Conservation (phyloP, 1,139 yeast species). For the Wickerhamomyces sp. region DNA sequence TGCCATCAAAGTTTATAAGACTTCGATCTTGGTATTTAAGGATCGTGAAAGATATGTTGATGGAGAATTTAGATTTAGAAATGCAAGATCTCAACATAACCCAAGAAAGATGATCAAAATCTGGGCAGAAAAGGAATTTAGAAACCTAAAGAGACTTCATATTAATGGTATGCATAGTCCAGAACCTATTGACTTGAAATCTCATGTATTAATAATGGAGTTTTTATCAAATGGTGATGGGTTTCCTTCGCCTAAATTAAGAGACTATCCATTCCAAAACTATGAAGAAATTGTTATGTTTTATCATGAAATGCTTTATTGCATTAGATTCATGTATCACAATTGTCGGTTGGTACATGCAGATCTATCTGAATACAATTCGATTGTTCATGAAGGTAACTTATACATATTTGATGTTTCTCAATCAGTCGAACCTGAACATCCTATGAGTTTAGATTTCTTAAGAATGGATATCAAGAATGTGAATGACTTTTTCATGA, state of each 20-base stretch:
- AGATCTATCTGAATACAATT: slow-evolving; percentile 91
- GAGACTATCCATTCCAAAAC: slow-evolving; percentile 69
- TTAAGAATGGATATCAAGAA: slow-evolving; percentile 96
- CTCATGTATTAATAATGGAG: slow-evolving; percentile 95
- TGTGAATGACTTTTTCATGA: slow-evolving; percentile 79
- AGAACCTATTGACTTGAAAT: slow-evolving; percentile 79
- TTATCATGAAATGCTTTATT: slow-evolving; percentile 75
- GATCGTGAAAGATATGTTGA: slow-evolving; percentile 95
- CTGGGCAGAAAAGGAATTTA: slow-evolving; percentile 98
- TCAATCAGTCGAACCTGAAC: slow-evolving; percentile 96
- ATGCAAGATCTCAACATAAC: slow-evolving; percentile 78
- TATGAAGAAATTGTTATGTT: slow-evolving; percentile 60
- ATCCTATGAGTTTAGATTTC: slow-evolving; percentile 94
- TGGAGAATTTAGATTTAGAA: slow-evolving; percentile 91
- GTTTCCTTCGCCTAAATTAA: slow-evolving; percentile 77
- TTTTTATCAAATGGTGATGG: slow-evolving; percentile 69
- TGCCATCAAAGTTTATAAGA: slow-evolving; percentile 93
- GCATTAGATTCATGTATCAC: slow-evolving; percentile 84
- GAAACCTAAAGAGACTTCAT: slow-evolving; percentile 82
- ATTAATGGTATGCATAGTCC: slow-evolving; percentile 86
- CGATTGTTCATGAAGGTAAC: slow-evolving; percentile 76
- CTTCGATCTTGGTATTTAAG: slow-evolving; percentile 91
- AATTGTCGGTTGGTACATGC: slow-evolving; percentile 93
- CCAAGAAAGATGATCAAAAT: slow-evolving; percentile 96
- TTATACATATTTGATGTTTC: slow-evolving; percentile 94